Evolutionary conservation across 495 filamentous ascomycete genomes (phyloP), one percentile per base, ranked within the genome.

Genomic region (Polyplosphaeria fusca): DNA sequence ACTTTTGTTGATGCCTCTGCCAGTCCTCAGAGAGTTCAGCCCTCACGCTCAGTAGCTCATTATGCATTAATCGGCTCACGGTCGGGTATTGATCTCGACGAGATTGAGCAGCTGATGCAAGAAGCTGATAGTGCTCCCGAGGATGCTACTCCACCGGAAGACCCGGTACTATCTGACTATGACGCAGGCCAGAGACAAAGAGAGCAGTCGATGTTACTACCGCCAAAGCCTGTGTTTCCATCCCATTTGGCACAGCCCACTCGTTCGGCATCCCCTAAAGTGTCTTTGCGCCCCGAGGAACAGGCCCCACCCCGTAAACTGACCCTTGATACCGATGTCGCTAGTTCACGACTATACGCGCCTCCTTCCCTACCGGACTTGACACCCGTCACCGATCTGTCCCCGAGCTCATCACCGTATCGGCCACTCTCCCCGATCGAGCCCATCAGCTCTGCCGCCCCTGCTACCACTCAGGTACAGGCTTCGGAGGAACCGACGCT

Each of bases 61-160:
- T 96, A 96, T 70, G 87, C 89, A 1, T 75, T 93, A 59, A 77
- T 93, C 48, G 90, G 93, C 59, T 75, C 81, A 25, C 82, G 80
- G 2, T 87, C 92, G 58, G 80, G 80, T 52, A 84, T 84, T 2
- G 85, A 87, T 47, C 65, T 78, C 5, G 79, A 80, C 26, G 82
- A 86, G 58, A 71, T 90, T 22, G 80, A 85, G 42, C 79, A 82
- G 32, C 80, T 91, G 16, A 74, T 91, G 44, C 79, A 81, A 28
- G 82, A 65, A 58, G 66, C 47, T 42, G 60, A 67, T 46, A 68
- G 47, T 28, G 44, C 37, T 20, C 54, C 51, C 19, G 67, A 67
- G 12, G 67, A 66, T 27, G 19, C 26, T 4, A 55, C 56, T 5
- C 27, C 58, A 18, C 37, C 38, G 5, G 61, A 64, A 41, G 52